Conservation (phyloP, 768 basidiomycete genomes). For the Tricholoma saponaceum region DNA sequence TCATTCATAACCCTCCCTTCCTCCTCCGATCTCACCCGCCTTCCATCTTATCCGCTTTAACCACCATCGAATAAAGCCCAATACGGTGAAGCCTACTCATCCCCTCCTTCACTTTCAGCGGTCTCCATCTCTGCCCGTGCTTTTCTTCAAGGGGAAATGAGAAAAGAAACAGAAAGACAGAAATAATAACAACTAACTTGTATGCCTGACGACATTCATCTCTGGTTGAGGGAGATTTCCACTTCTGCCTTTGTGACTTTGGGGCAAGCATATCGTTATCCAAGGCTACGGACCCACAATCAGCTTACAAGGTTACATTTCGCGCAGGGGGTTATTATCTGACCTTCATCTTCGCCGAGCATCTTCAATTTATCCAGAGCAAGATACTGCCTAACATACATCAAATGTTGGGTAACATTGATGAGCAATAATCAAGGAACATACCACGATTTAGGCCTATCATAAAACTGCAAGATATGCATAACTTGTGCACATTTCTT, state of each 20-base stretch:
- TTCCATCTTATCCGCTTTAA: too few species aligned
- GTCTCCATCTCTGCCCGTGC: slow-evolving; percentile 48
- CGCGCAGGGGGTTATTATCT: slow-evolving; percentile 15
- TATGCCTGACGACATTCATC: slow-evolving; percentile 61
- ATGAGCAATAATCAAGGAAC: slow-evolving; percentile 10
- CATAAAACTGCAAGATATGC: slow-evolving; percentile 79
- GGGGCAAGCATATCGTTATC: slow-evolving; percentile 60
- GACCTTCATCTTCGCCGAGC: slow-evolving; percentile 70
- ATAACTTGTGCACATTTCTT: slow-evolving; percentile 37
- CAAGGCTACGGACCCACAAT: slow-evolving; percentile 39
- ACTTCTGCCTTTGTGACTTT: slow-evolving; percentile 50
- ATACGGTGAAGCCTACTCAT: too few species aligned
- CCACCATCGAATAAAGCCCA: too few species aligned
- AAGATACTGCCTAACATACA: slow-evolving; percentile 56
- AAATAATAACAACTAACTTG: slow-evolving; percentile 37
- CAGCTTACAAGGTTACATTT: neutral
- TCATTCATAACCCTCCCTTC: too few species aligned
- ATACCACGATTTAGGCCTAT: slow-evolving; percentile 61
- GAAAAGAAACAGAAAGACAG: neutral
- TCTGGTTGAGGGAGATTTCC: slow-evolving; percentile 49
- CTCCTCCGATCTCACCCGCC: too few species aligned
- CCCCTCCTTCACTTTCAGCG: slow-evolving; percentile 7
- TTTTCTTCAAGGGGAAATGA: slow-evolving; percentile 22
- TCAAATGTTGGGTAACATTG: neutral
- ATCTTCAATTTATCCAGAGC: slow-evolving; percentile 49